phyloP scores from a whole-genome alignment of 768 basidiomycete genomes.

The Auricularia auricula-judae region DNA sequence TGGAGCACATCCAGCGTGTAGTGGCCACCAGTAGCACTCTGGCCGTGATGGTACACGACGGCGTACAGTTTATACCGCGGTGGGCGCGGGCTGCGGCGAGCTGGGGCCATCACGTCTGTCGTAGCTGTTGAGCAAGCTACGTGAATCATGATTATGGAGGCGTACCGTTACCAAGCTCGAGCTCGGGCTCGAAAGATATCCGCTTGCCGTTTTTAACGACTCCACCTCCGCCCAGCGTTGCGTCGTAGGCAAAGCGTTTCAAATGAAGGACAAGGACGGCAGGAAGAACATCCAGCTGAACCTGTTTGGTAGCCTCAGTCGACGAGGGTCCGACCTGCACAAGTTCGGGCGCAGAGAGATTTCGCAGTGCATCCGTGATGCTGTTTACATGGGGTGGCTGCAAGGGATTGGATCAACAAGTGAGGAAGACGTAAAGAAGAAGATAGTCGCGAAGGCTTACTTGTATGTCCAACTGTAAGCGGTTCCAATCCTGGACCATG shows the following conservation, averaged over 20 bases:
- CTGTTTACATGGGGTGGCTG: conserved; percentile 65
- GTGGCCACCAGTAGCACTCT: conserved; percentile 84
- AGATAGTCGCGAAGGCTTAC: conserved; percentile 22
- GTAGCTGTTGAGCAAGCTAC: neutral
- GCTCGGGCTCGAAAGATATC: conserved; percentile 62
- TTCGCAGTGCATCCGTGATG: conserved; percentile 71
- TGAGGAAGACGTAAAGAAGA: neutral
- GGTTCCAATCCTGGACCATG: conserved; percentile 85
- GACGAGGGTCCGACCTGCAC: conserved; percentile 62
- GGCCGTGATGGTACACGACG: conserved; percentile 92
- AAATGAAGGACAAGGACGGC: conserved; percentile 79
- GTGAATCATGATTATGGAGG: conserved; percentile 5
- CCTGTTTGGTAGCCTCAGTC: conserved; percentile 56
- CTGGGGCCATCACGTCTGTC: conserved; percentile 51
- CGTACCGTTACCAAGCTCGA: conserved; percentile 65
- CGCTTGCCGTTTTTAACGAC: conserved; percentile 83
- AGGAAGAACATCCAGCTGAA: conserved; percentile 74
- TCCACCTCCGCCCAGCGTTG: conserved; percentile 40
- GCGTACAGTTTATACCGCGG: conserved; percentile 61
- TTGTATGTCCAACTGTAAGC: conserved; percentile 82
- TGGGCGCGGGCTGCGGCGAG: conserved; percentile 31
- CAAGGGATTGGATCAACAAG: neutral
- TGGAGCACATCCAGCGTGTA: conserved; percentile 89
- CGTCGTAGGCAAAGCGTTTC: conserved; percentile 86
- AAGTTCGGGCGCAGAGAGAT: conserved; percentile 67